These are phyloP conservation scores for Cladorrhinum samala DNA, from an alignment of 495 filamentous ascomycete genomes.

Conservation along the genomic window DNA sequence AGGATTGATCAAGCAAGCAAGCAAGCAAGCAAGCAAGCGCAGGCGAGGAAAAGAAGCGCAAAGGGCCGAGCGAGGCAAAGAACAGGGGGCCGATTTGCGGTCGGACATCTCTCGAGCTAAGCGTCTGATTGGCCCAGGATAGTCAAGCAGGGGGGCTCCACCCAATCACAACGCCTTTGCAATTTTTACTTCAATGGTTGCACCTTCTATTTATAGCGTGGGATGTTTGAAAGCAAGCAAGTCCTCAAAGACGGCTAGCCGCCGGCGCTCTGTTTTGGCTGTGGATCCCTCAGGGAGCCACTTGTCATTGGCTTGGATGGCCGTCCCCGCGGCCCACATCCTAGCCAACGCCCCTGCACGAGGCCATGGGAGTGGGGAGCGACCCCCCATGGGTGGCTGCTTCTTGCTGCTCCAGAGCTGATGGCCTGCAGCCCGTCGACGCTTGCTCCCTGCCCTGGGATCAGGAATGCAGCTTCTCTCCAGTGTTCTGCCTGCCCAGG, in stretches of 20 bases:
- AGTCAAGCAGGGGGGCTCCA: conserved; percentile 18
- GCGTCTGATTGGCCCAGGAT: conserved; percentile 7
- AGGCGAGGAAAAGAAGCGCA: background rate
- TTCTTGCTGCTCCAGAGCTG: background rate
- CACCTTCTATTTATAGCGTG: conserved; percentile 29
- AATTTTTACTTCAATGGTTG: conserved; percentile 22
- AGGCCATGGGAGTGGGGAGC: conserved; percentile 14
- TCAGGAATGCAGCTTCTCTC: background rate
- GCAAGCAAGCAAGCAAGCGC: background rate
- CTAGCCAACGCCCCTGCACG: conserved; percentile 21
- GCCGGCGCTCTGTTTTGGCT: conserved; percentile 15
- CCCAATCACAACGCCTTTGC: background rate
- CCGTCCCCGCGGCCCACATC: conserved; percentile 19
- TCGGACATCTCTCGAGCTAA: conserved; percentile 8
- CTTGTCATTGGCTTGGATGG: conserved; percentile 16
- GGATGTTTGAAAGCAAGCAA: conserved; percentile 28
- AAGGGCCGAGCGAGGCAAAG: background rate
- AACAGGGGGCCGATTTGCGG: conserved; percentile 6
- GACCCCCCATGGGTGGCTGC: conserved; percentile 10
- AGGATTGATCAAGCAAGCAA: background rate
- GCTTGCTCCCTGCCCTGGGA: background rate
- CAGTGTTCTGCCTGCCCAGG: conserved; percentile 8
- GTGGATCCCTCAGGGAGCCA: background rate
- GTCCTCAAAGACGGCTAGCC: conserved; percentile 24
- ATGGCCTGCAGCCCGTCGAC: background rate